Base-by-base conservation (phyloP, 495 filamentous ascomycete genomes). In the Xylaria grammica region DNA sequence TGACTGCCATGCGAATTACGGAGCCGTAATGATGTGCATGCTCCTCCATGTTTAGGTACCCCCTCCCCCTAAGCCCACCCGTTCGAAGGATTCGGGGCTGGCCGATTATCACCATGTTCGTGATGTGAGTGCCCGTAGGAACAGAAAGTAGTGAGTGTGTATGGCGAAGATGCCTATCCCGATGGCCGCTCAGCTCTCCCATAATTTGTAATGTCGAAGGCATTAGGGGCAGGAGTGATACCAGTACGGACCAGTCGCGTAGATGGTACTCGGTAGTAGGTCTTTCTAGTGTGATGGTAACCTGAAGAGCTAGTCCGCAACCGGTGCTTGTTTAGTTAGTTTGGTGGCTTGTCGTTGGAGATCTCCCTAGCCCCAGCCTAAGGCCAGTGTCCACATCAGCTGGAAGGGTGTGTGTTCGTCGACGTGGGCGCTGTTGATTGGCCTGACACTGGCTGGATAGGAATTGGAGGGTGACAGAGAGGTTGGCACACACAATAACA, bases 371-470 rank as follows among this genome's bases (percentile, higher is more conserved):
- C 55, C 63, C 69, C 69, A 34, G 29, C 34, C 63, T 60, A 65
- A 48, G 55, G 46, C 48, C 56, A 51, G 42, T 51, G 54, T 65
- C 54, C 56, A 60, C 54, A 65, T 65, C 54, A 60, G 54, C 63
- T 53, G 62, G 54, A 63, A 61, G 65, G 66, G 60, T 68, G 72
- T 68, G 72, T 74, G 72, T 56, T 66, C 66, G 72, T 70, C 69
- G 67, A 74, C 72, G 72, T 74, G 72, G 72, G 64, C 63, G 36
- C 20, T 56, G 30, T 51, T 74, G 72, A 74, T 74, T 74, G 72
- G 72, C 58, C 65, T 27, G 46, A 26, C 62, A 59, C 60, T 68
- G 63, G 67, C 67, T 60, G 67, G 65, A 65, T 61, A 63, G 53
- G 49, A 59, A 64, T 54, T 66, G 67, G 69, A 72, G 69, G 69